Conservation (phyloP, 2,329 filamentous ascomycete species). For the Acephala macrosclerotiorum region DNA sequence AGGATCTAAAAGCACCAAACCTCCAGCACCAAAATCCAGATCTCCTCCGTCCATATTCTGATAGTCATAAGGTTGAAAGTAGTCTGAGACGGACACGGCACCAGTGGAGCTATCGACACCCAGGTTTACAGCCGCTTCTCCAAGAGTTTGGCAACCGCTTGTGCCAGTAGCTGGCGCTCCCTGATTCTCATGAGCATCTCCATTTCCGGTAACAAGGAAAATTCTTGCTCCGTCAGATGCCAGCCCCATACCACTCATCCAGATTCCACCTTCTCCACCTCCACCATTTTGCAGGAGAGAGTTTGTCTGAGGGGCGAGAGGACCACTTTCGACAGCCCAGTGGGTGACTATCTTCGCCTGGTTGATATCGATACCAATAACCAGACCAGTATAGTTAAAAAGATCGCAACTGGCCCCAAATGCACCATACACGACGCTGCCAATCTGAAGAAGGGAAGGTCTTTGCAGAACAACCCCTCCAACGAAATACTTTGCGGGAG, state of each 20-base stretch:
- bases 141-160: constrained; percentile 11
- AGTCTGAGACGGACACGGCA: constrained; percentile 13
- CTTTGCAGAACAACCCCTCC: constrained; percentile 30
- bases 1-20: constrained; percentile 18
- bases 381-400: constrained; percentile 33
- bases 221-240: constrained; percentile 11
- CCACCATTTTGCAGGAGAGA: constrained; percentile 7
- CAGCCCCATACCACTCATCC: constrained; percentile 18
- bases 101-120: constrained; percentile 12
- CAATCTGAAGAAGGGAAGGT: constrained; percentile 23
- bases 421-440: constrained; percentile 20
- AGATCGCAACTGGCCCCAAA: constrained; percentile 33
- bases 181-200: constrained; percentile 8
- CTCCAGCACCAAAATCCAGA: constrained; percentile 21
- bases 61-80: constrained; percentile 23
- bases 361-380: constrained; percentile 17
- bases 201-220: constrained; percentile 23
- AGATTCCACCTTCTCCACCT: constrained; percentile 24
- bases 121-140: constrained; percentile 16
- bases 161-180: constrained; percentile 15
- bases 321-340: background rate
- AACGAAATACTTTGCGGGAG: constrained; percentile 26
- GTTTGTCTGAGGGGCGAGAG: constrained; percentile 7
- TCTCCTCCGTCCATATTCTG: constrained; percentile 21
- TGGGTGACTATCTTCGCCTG: constrained; percentile 15